Base-by-base conservation (phyloP, 2,329 filamentous ascomycete genomes). In the Escovopsis sp. region DNA sequence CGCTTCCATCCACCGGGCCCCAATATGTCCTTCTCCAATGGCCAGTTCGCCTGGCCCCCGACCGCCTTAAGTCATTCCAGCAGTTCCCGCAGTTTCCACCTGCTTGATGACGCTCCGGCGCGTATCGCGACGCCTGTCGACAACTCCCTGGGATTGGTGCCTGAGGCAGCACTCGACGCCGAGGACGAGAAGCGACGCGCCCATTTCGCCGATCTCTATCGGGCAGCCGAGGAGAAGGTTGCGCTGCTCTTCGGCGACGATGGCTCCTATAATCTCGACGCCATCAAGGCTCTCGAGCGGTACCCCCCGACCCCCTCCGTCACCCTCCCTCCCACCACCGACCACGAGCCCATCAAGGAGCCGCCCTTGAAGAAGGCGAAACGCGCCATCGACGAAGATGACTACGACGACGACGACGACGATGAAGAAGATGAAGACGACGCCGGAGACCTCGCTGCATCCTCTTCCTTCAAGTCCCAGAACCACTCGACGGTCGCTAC, bases 351-450 rank as follows among this genome's bases (percentile, higher is more conserved):
- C 38, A 66, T 73, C 51, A 67, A 67, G 51, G 73, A 81, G 55
- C 73, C 76, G 42, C 75, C 78, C 33, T 65, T 72, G 45, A 94
- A 91, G 65, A 82, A 84, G 63, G 72, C 77, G 38, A 82, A 82
- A 60, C 74, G 85, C 54, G 70, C 77, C 58, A 87, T 89, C 70
- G 78, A 87, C 53, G 85, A 89, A 59, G 82, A 87, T 54, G 82
- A 89, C 62, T 88, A 89, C 56, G 84, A 82, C 51, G 84, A 89
- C 53, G 87, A 94, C 45, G 82, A 89, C 36, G 82, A 85, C 12
- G 81, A 85, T 1, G 77, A 82, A 7, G 80, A 82, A 12, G 80
- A 77, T 37, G 76, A 80, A 15, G 72, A 76, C 2, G 67, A 75
- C 28, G 11, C 3, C 28, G 28, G 28, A 4, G 8, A 30, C 28